Percentiles rank a stretch among this genome's conserved stretches.
Conservation (phyloP, 2,329 filamentous ascomycete species). For the Talaromyces sp. region DNA sequence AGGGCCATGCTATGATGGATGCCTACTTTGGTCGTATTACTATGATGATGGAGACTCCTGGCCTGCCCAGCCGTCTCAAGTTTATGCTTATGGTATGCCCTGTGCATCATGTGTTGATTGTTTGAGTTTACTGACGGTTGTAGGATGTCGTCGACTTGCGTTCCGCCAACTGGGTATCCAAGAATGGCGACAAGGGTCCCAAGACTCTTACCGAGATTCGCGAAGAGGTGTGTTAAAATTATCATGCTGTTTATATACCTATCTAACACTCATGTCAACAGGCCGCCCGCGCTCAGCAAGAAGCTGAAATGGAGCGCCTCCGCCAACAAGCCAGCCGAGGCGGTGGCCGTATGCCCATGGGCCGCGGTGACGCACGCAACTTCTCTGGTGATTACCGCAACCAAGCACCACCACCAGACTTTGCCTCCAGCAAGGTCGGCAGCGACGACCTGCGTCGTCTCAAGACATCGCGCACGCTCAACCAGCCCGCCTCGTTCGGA, state of each 20-base stretch:
- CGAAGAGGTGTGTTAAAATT: slow-evolving; percentile 57
- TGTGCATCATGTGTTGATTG: not conserved
- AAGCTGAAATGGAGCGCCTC: slow-evolving; percentile 65
- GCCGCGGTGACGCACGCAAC: slow-evolving; percentile 82
- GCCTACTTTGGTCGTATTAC: slow-evolving; percentile 90
- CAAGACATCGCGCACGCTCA: slow-evolving; percentile 59
- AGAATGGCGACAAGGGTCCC: slow-evolving; percentile 88
- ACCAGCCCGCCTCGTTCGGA: slow-evolving; percentile 65
- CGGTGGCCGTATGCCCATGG: slow-evolving; percentile 66
- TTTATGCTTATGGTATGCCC: slow-evolving; percentile 82
- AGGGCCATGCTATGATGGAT: slow-evolving; percentile 83
- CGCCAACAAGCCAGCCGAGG: slow-evolving; percentile 56
- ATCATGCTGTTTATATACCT: not conserved
- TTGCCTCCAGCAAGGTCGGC: slow-evolving; percentile 74
- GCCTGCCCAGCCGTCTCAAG: slow-evolving; percentile 78
- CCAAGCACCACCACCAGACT: slow-evolving; percentile 68
- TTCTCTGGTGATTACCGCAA: slow-evolving; percentile 68
- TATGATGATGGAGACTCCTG: slow-evolving; percentile 72
- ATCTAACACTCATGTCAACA: slow-evolving; percentile 17
- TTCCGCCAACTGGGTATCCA: slow-evolving; percentile 72
- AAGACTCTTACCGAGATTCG: slow-evolving; percentile 95
- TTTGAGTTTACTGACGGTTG: not conserved
- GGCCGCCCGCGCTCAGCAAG: slow-evolving; percentile 74
- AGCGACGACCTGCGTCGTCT: slow-evolving; percentile 89
- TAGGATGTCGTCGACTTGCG: slow-evolving; percentile 83